phyloP scores from a whole-genome alignment of 2,329 filamentous ascomycete species.

The Clarireedia hainanense region DNA sequence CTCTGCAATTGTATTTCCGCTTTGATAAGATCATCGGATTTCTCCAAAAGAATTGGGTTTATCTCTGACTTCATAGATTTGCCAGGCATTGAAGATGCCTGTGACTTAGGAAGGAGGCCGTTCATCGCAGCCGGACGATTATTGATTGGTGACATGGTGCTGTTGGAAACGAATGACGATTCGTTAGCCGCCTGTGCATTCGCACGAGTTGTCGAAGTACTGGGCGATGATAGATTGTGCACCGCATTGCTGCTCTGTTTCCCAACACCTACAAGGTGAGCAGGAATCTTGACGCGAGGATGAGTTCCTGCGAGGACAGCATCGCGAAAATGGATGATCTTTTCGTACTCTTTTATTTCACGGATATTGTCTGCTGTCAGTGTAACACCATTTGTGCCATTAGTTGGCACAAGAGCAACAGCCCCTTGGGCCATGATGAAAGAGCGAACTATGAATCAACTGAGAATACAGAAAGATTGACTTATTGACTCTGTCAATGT shows the following conservation, averaged over 20 bases:
- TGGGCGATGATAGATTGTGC: slow-evolving; percentile 20
- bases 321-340: slow-evolving; percentile 74
- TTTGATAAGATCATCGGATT: slow-evolving; percentile 75
- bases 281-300: slow-evolving; percentile 49
- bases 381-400: slow-evolving; percentile 26
- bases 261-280: slow-evolving; percentile 31
- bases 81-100: slow-evolving; percentile 6
- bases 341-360: slow-evolving; percentile 64
- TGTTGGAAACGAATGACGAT: slow-evolving; percentile 14
- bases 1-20: slow-evolving; percentile 76
- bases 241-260: slow-evolving; percentile 20
- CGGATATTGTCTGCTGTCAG: slow-evolving; percentile 42
- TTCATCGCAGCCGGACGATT: slow-evolving; percentile 21
- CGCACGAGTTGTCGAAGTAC: slow-evolving; percentile 19
- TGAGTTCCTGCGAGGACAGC: slow-evolving; percentile 72
- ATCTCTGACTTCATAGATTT: slow-evolving; percentile 55
- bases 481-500: slow-evolving; percentile 1
- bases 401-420: slow-evolving; percentile 27
- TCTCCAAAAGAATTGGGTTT: slow-evolving; percentile 76
- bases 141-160: slow-evolving; percentile 21
- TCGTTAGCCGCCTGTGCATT: slow-evolving; percentile 16
- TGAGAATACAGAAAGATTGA: slow-evolving; percentile 8
- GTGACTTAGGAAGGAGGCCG: slow-evolving; percentile 23
- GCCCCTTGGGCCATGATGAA: slow-evolving; percentile 30
- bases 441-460: slow-evolving; percentile 15